Evolutionary conservation across 2,329 filamentous ascomycete species (phyloP), one percentile per base, ranked within the genome.

Genomic region (Fusarium keratoplasticum): DNA sequence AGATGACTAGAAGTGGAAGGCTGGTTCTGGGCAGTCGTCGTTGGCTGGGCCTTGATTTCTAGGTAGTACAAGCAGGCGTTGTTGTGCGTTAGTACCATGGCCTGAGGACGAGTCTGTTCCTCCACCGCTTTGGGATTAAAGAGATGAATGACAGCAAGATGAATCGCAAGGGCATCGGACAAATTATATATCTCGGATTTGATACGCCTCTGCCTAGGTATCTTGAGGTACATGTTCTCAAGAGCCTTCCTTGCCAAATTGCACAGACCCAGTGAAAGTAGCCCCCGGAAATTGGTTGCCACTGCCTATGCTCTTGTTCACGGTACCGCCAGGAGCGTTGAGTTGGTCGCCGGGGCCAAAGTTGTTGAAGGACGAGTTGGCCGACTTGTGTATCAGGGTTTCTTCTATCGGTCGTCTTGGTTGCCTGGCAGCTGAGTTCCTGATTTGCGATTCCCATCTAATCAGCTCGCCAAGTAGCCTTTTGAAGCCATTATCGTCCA

Each of bases 401-500:
- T 25, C 44, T 25, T 25, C 44, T 14, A 16, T 50, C 6, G 16
- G 20, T n/a, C 5, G 22, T 50, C 22, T 29, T 50, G 4, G 38
- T 27, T 27, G 22, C 8, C 22, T 50, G 14, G 9, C 14, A 31
- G 16, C 38, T 29, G 13, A 60, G 38, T 31, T 44, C 27, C 36
- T 40, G 16, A 22, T 20, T 29, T 60, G 36, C 16, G 57, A 27
- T 29, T 66, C 22, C 72, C 64, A 72, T 38, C 38, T 57, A 1
- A 54, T 22, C 20, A 74, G 16, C 38, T 76, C 77, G 2, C 73
- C 75, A 31, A 78, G 33, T 22, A 81, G 22, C 22, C 75, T 76
- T 31, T 74, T 76, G 36, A 81, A 82, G 1, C 80, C 78, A 27
- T 70, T 78, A 1, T 82, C 77, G 2, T 79, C 76, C 2, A 16